Percentiles rank a stretch among this genome's conserved stretches.
These are phyloP conservation scores for Talaromyces sp. DNA, from an alignment of 2,329 filamentous ascomycete species.

Conservation along the genomic window DNA sequence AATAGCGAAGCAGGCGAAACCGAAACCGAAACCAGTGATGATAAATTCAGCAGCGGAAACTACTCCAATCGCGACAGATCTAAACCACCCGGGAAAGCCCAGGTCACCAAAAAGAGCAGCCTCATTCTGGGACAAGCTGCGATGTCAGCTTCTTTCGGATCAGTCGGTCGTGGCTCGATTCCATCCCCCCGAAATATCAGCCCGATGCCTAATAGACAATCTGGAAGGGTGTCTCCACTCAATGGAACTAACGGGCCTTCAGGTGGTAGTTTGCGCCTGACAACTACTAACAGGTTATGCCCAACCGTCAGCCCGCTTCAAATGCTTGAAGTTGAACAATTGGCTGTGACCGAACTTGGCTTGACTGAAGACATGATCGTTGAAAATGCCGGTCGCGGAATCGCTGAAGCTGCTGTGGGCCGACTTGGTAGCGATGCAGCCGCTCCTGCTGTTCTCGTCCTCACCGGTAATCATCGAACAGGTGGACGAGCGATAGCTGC, in stretches of 20 bases:
- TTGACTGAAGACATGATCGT: constrained; percentile 86
- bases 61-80: constrained; percentile 44
- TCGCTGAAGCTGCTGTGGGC: constrained; percentile 74
- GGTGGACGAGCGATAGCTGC: constrained; percentile 81
- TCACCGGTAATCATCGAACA: constrained; percentile 94
- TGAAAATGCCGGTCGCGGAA: constrained; percentile 84
- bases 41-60: constrained; percentile 46
- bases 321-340: constrained; percentile 89
- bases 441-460: constrained; percentile 63
- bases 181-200: constrained; percentile 36
- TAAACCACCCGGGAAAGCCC: constrained; percentile 34
- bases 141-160: constrained; percentile 34
- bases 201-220: constrained; percentile 39
- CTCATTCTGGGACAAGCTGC: constrained; percentile 37
- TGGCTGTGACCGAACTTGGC: constrained; percentile 81
- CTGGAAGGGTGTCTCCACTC: constrained; percentile 43
- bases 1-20: constrained; percentile 72
- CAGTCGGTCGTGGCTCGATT: constrained; percentile 33
- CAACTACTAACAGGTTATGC: constrained; percentile 54
- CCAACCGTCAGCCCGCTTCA: constrained; percentile 67
- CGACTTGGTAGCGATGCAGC: constrained; percentile 58
- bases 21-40: constrained; percentile 41
- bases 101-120: constrained; percentile 44
- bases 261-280: constrained; percentile 50
- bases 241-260: constrained; percentile 34